phyloP scores from a whole-genome alignment of 202 grass and related monocot genomes.

The Cymbopogon flexuosus region DNA sequence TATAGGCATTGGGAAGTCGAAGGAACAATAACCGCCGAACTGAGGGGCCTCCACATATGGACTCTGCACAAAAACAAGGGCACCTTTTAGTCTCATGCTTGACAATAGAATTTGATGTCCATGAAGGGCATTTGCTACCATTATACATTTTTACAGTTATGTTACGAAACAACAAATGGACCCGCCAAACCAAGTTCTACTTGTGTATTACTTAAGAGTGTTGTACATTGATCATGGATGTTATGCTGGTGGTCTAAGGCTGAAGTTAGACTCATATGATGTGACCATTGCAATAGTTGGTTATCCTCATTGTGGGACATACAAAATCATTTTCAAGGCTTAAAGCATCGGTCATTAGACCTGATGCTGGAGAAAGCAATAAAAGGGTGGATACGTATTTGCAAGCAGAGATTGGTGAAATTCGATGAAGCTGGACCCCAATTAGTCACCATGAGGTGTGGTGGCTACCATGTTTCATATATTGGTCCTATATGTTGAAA shows the following conservation, averaged over 20 bases:
- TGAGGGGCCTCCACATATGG: conserved; percentile 92
- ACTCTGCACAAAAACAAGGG: conserved; percentile 49
- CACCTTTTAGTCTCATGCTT: conserved; percentile 23
- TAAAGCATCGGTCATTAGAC: background rate
- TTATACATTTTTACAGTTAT: background rate
- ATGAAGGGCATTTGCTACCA: background rate
- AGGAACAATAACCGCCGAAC: conserved; percentile 44
- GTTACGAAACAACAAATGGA: background rate
- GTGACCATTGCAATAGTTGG: background rate
- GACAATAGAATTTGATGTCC: conserved; percentile 1
- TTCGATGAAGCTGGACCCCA: background rate
- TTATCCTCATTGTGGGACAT: background rate
- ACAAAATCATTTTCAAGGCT: background rate
- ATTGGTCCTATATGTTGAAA: background rate
- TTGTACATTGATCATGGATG: background rate
- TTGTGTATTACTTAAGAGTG: background rate
- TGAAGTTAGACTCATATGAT: background rate
- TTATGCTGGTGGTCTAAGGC: background rate
- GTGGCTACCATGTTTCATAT: background rate
- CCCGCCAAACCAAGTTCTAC: background rate
- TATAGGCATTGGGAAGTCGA: conserved; percentile 77
- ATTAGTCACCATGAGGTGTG: background rate
- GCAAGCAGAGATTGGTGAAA: background rate
- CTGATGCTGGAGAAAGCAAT: background rate
- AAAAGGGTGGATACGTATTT: background rate